These are phyloP conservation scores for Linnemannia exigua DNA, from an alignment of 192 early-diverging fungal genomes.

Conservation along the genomic window DNA sequence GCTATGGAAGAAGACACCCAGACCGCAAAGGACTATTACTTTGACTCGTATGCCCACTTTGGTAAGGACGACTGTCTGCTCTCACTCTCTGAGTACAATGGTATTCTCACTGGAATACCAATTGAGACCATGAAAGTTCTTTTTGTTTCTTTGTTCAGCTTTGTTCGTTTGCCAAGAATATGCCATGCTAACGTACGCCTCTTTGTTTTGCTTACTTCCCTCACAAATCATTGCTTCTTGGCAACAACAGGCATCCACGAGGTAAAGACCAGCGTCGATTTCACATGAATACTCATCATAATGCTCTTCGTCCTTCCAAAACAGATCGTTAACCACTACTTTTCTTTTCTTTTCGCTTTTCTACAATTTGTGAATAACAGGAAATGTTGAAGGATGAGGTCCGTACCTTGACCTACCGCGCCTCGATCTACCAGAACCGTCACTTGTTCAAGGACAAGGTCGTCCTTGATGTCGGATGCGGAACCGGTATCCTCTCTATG, in stretches of 20 bases:
- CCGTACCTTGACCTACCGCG: slow-evolving; percentile 85
- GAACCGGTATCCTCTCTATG: slow-evolving; percentile 94
- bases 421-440: slow-evolving; percentile 89
- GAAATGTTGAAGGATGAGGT: slow-evolving; percentile 90
- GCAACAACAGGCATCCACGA: slow-evolving; percentile 84
- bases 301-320: no score
- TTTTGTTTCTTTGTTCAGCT: not conserved
- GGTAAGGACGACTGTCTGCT: slow-evolving; percentile 62
- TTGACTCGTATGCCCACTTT: slow-evolving; percentile 99
- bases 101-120: not conserved
- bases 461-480: slow-evolving; percentile 91
- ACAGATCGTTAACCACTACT: not conserved
- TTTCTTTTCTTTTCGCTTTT: not conserved
- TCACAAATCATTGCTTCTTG: not conserved
- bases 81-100: not conserved
- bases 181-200: not conserved
- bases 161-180: not conserved
- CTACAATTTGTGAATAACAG: slow-evolving; percentile 49
- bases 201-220: not conserved
- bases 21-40: slow-evolving; percentile 90
- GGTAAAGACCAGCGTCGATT: slow-evolving; percentile 9
- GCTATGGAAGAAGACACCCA: slow-evolving; percentile 58
- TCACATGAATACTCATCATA: no score
- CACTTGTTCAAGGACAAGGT: slow-evolving; percentile 88
- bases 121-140: not conserved